Base-by-base conservation (phyloP, 192 early-diverging fungal species). In the Backusella westeae region DNA sequence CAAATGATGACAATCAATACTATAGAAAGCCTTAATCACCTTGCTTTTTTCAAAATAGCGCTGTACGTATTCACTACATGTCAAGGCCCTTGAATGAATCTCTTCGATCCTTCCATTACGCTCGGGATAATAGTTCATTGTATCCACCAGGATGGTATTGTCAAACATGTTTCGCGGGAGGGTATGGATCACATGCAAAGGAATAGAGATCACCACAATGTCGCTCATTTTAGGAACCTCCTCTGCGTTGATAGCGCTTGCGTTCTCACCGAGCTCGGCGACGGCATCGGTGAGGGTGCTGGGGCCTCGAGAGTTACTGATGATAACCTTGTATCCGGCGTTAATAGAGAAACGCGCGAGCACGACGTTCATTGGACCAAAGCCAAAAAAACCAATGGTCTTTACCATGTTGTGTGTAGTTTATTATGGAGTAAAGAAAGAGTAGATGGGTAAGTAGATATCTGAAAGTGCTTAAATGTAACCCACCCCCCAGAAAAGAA, bases 21-120 rank as follows among this genome's bases (percentile, higher is more conserved):
- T 63, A 63, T 63, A 63, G 12, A 63, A 63, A 1, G 56, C 56
- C 23, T 63, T 63, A 2, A 63, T 63, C 23, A 63, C 23, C 12
- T 29, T 63, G n/a, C 56, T 63, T 10, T 63, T 63, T 63, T 63
- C 56, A 63, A 63, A 63, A 26, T 63, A 63, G n/a, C 56, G 56
- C 12, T 63, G 56, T 29, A 63, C 56, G 14, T 63, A 63, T 63
- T 63, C 56, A 29, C 56, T 63, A 26, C 56, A 29, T 23, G 56
- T 63, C 26, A 63, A 63, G 12, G 21, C 23, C 12, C 56, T 63
- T 29, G 56, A 63, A 63, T 63, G 56, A 12, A 63, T 63, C 6
- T 63, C 56, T 12, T 29, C 56, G 4, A 63, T 63, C 23, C 29
- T 63, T 63, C 56, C 56, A 63, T 63, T 63, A 12, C 56, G 56